Conservation (phyloP, 73 alveolate genomes). For the Stentor coeruleus region DNA sequence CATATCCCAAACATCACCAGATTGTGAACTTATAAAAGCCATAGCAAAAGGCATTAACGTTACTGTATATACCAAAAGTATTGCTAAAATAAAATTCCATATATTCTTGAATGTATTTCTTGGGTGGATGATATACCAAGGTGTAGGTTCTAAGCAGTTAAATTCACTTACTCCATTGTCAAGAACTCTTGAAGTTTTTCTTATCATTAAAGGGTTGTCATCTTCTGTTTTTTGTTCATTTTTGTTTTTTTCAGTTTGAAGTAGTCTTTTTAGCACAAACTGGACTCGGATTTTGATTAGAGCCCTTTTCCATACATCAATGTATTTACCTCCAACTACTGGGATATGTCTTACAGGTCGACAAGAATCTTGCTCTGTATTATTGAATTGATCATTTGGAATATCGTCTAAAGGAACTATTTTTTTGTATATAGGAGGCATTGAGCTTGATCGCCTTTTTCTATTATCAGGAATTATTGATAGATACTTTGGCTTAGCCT, state of each 20-base stretch:
- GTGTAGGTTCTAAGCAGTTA: background rate
- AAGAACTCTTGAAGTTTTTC: background rate
- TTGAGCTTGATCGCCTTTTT: background rate
- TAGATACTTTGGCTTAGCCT: background rate
- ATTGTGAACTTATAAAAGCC: background rate
- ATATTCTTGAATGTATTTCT: background rate
- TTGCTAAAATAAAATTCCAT: background rate
- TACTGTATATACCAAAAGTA: background rate
- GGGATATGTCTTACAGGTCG: background rate
- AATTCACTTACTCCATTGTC: background rate
- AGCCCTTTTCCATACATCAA: background rate
- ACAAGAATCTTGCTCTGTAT: background rate
- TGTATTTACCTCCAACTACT: background rate
- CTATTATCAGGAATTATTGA: background rate
- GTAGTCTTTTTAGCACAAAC: background rate
- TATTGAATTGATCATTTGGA: background rate
- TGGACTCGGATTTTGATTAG: background rate
- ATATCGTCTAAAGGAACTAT: background rate
- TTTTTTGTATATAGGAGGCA: background rate
- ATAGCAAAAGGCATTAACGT: background rate
- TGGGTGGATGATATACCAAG: background rate
- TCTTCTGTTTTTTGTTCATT: background rate
- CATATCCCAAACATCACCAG: background rate
- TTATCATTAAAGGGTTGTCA: too few species aligned
- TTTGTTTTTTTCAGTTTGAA: too few species aligned